Evolutionary conservation across 176 grass and related monocot genomes (phyloP).

Genomic region (Aegilops speltoides): DNA sequence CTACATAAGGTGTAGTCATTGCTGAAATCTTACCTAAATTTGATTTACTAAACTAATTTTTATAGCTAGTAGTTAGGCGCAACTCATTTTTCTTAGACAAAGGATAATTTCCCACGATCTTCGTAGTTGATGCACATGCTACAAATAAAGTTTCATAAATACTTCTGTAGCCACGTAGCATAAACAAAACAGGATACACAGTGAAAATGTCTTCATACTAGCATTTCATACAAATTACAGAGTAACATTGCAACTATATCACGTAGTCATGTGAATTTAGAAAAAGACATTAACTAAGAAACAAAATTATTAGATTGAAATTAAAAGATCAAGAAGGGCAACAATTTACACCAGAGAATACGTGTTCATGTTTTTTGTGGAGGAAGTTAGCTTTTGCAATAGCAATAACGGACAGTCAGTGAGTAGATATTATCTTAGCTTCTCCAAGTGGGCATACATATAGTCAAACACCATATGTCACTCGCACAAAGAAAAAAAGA

Average conservation of each 20-base stretch:
- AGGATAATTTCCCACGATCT: not conserved
- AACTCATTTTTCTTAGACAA: not conserved
- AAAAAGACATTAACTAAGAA: not conserved
- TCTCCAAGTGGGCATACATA: slow-evolving; percentile 34
- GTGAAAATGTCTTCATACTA: not conserved
- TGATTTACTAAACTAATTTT: not conserved
- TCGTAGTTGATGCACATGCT: not conserved
- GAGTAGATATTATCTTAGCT: slow-evolving; percentile 35
- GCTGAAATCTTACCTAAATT: not conserved
- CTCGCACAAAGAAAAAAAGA: not conserved
- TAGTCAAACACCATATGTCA: slow-evolving; percentile 9
- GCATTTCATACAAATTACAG: not conserved
- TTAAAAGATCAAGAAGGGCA: not conserved
- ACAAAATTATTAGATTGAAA: not conserved
- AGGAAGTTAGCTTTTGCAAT: not conserved
- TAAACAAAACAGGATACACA: not conserved
- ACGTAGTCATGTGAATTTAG: not conserved
- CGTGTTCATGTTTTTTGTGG: not conserved
- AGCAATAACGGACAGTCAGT: not conserved
- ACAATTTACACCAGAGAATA: not conserved
- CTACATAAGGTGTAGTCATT: not conserved
- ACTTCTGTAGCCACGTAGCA: not conserved
- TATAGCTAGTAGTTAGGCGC: not conserved
- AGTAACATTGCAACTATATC: not conserved
- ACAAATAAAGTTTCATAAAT: not conserved